Percentiles rank a stretch among this genome's conserved stretches.
phyloP scores from a whole-genome alignment of 306 rosid species.

The Prunus kanzakura region DNA sequence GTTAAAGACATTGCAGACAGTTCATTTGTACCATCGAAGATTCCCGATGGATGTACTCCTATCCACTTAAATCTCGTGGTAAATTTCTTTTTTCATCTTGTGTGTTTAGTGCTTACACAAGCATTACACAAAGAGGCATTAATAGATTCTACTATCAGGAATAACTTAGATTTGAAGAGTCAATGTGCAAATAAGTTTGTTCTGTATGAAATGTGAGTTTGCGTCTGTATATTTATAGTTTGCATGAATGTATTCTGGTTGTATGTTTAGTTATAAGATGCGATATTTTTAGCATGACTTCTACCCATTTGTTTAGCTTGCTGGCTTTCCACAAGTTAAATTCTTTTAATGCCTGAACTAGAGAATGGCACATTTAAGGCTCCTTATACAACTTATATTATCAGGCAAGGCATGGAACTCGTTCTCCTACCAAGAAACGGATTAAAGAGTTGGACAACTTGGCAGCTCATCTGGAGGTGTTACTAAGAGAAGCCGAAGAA shows the following conservation, averaged over 20 bases:
- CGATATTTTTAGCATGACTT: background rate
- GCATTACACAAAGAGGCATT: background rate
- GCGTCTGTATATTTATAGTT: background rate
- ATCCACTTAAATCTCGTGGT: conserved; percentile 93
- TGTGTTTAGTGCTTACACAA: no score
- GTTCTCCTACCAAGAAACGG: conserved; percentile 82
- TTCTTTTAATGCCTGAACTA: background rate
- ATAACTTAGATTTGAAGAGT: background rate
- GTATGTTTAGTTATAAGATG: background rate
- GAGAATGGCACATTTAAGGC: background rate
- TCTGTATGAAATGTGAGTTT: background rate
- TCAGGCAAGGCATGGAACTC: conserved; percentile 97
- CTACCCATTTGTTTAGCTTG: background rate
- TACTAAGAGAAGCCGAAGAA: conserved; percentile 51
- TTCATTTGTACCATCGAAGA: conserved; percentile 42
- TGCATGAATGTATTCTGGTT: background rate
- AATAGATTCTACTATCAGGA: background rate
- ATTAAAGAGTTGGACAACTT: conserved; percentile 54
- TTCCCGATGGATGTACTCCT: conserved; percentile 72
- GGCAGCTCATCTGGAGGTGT: conserved; percentile 45
- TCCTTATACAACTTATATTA: conserved; percentile 20
- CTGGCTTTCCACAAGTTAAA: background rate
- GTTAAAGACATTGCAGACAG: conserved; percentile 41
- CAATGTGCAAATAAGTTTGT: background rate
- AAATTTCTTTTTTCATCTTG: conserved; percentile 16